A percentile compares a stretch with the other conserved stretches of the same genome.
phyloP scores from a whole-genome alignment of 2,329 filamentous ascomycete genomes.

The Coniochaeta sp. region DNA sequence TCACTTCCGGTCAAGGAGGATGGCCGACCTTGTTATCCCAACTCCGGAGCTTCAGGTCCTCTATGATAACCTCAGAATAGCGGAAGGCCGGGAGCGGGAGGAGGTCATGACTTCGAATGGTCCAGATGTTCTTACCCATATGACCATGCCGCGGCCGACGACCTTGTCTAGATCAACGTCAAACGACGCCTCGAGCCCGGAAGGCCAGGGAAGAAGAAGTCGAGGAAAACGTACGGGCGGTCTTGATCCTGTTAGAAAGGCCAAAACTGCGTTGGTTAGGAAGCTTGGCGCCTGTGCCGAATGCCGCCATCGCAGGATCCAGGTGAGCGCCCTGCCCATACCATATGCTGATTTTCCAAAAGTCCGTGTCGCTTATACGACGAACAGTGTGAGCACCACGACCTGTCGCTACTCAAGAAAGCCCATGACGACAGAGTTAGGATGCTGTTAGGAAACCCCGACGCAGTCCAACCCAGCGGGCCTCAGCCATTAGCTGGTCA shows the following conservation, averaged over 20 bases:
- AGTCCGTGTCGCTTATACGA: not conserved
- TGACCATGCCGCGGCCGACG: conserved; percentile 5
- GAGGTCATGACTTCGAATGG: not conserved
- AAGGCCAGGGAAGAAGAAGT: conserved; percentile 1
- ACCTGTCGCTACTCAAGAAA: conserved; percentile 8
- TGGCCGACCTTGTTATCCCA: conserved; percentile 1
- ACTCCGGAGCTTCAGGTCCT: conserved; percentile 10
- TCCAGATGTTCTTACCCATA: conserved; percentile 1
- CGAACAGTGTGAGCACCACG: conserved; percentile 14
- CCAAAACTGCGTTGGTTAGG: conserved; percentile 13
- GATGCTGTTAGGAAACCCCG: not conserved
- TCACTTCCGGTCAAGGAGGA: not conserved
- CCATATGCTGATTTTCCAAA: not conserved
- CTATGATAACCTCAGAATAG: conserved; percentile 11
- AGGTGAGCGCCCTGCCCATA: conserved; percentile 5
- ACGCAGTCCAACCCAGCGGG: not conserved
- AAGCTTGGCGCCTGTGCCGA: conserved; percentile 13
- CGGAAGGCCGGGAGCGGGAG: conserved; percentile 9
- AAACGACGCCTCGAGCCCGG: not conserved
- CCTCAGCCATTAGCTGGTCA: not conserved
- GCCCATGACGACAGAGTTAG: not conserved
- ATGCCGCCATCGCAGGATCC: conserved; percentile 14
- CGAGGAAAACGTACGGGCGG: conserved; percentile 8
- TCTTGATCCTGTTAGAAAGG: conserved; percentile 5
- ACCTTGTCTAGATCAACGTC: conserved; percentile 10